These are phyloP conservation scores for Penium margaritaceum DNA, from an alignment of 139 green algal species.

Conservation along the genomic window DNA sequence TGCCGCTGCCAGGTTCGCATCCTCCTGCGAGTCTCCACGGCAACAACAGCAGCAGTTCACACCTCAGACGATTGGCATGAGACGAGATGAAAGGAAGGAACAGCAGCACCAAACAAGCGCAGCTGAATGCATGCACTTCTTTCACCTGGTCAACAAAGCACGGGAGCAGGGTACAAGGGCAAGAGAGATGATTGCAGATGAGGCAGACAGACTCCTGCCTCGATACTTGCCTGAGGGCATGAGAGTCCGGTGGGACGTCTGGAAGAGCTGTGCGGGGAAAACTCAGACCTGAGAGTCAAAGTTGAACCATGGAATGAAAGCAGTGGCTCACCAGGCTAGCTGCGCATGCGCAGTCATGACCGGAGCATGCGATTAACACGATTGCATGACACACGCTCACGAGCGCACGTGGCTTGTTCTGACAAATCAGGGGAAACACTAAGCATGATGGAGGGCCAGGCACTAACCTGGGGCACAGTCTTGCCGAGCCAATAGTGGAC, in stretches of 20 bases:
- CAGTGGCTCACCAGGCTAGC: no score
- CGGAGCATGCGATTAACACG: neutral
- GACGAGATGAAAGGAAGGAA: neutral
- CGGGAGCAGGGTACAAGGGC: neutral
- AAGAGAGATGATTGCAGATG: neutral
- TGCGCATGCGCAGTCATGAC: no score
- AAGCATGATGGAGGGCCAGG: neutral
- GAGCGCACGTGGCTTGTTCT: neutral
- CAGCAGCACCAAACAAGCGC: neutral
- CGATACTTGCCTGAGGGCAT: no score
- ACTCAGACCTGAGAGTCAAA: neutral
- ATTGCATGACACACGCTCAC: neutral
- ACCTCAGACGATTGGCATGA: neutral
- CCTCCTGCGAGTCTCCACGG: conserved; percentile 23
- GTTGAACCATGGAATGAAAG: neutral
- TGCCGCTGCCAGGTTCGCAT: conserved; percentile 21
- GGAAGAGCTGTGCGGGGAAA: no score
- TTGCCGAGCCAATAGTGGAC: conserved; percentile 43
- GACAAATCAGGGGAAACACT: neutral
- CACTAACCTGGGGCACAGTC: conserved; percentile 15
- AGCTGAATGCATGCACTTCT: neutral
- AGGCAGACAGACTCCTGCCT: no score
- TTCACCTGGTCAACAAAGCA: neutral
- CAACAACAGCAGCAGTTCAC: neutral
- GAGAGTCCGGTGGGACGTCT: no score